These are phyloP conservation scores for Silene uniflora DNA, from an alignment of 148 eudicot genomes.

Conservation along the genomic window DNA sequence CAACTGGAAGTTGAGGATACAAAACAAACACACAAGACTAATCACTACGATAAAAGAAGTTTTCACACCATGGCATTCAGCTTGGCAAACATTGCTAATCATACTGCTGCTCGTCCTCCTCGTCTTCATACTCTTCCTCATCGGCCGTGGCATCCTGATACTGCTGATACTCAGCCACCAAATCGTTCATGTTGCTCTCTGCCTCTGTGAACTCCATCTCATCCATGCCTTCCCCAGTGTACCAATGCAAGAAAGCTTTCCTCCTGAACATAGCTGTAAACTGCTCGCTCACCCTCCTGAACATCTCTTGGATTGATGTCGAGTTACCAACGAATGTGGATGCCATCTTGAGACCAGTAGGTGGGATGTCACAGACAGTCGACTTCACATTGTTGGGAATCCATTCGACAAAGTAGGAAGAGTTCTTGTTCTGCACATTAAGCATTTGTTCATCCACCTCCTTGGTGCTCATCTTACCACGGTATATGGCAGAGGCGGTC, in stretches of 20 bases:
- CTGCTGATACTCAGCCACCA: constrained; percentile 86
- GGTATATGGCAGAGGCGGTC: constrained; percentile 76
- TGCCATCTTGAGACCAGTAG: constrained; percentile 70
- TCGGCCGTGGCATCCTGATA: constrained; percentile 76
- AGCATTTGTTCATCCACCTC: constrained; percentile 89
- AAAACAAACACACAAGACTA: constrained; percentile 19
- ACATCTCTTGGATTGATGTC: constrained; percentile 81
- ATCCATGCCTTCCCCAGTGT: constrained; percentile 83
- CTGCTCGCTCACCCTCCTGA: constrained; percentile 80
- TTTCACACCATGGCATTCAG: background rate
- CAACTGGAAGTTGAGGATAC: constrained; percentile 37
- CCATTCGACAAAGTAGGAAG: constrained; percentile 86
- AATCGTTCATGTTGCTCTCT: constrained; percentile 87
- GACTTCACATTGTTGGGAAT: constrained; percentile 79
- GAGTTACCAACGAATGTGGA: constrained; percentile 81
- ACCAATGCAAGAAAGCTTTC: constrained; percentile 91
- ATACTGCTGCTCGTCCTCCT: constrained; percentile 43
- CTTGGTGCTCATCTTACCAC: constrained; percentile 89
- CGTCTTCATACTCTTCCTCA: constrained; percentile 68
- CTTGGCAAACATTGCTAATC: constrained; percentile 12
- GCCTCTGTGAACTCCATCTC: constrained; percentile 94
- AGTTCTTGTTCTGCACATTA: constrained; percentile 79
- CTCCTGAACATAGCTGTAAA: constrained; percentile 89
- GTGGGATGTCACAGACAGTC: constrained; percentile 72
- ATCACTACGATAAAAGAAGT: background rate